Evolutionary conservation across 2,329 filamentous ascomycete species (phyloP), one percentile per base, ranked within the genome.

Genomic region (Myriosclerotinia curreyana): DNA sequence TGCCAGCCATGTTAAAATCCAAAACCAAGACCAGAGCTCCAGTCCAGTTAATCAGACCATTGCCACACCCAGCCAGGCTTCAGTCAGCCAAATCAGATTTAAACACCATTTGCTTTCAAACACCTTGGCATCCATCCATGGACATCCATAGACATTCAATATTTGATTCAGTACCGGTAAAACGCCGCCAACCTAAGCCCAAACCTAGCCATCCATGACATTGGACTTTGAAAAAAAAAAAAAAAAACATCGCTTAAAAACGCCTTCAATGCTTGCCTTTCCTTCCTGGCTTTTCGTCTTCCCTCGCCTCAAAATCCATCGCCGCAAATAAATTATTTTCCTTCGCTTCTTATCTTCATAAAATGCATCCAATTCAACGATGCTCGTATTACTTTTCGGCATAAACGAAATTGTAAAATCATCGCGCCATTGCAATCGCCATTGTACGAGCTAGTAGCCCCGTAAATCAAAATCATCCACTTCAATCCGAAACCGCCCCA

Each of bases 401-500:
- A 46, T 22, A 9, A 46, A 8, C 40, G 28, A 42, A 8, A 20
- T 44, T 44, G 42, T 46, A 22, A 22, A 22, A 38, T 22, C 44
- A 22, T 46, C 44, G n/a, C 20, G n/a, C 20, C 20, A 5, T n/a
- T 46, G 6, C 44, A 7, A 12, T 46, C 9, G 44, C 44, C n/a
- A 11, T 46, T 22, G 44, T 22, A 46, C 20, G 44, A 20, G 20
- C 44, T 46, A 38, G 11, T 38, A 38, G 36, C 36, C 36, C 12
- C 36, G 11, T 31, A 38, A 38, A 38, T 38, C 20, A 46, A 46
- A n/a, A 46, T n/a, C 15, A 59, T 11, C 52, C 15, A 31, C 12
- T 22, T 58, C 42, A 63, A 49, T 63, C 60, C 31, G 60, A 63
- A 25, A 56, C 44, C 9, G 50, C 53, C 15, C 51, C 60, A 28